Conservation (phyloP, 2,329 filamentous ascomycete species). For the Fusarium xylarioides region DNA sequence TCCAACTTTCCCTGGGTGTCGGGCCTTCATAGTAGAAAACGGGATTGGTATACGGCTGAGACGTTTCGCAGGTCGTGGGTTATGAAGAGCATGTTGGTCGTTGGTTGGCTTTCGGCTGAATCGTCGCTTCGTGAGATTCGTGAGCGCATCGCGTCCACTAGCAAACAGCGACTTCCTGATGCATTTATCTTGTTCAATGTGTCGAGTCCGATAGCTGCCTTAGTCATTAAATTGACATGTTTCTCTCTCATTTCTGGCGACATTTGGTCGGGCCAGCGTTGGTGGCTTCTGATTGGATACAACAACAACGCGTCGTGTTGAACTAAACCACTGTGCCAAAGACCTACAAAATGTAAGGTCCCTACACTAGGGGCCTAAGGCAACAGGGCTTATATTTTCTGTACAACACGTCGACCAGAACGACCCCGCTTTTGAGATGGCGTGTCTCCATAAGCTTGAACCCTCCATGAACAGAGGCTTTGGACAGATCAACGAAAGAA, state of each 20-base stretch:
- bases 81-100: conserved; percentile 1
- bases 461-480: neutral
- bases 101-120: conserved; percentile 10
- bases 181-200: accelerated
- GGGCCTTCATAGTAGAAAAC: neutral
- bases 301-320: too few species aligned
- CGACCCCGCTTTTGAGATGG: neutral
- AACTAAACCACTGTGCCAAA: too few species aligned
- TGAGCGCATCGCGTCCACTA: neutral
- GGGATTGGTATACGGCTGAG: neutral
- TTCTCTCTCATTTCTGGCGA: neutral
- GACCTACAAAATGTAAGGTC: too few species aligned
- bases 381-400: too few species aligned
- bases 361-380: too few species aligned
- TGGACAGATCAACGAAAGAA: neutral
- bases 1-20: conserved; percentile 4
- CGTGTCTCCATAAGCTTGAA: neutral
- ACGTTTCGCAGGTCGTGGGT: neutral
- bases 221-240: too few species aligned
- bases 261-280: neutral
- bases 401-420: neutral
- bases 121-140: neutral
- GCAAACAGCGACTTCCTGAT: accelerated
- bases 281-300: neutral
- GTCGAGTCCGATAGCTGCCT: accelerated